Evolutionary conservation across 805 yeast genomes (phyloP), one percentile per base, ranked within the genome.

Genomic region (Yarrowia sp.): DNA sequence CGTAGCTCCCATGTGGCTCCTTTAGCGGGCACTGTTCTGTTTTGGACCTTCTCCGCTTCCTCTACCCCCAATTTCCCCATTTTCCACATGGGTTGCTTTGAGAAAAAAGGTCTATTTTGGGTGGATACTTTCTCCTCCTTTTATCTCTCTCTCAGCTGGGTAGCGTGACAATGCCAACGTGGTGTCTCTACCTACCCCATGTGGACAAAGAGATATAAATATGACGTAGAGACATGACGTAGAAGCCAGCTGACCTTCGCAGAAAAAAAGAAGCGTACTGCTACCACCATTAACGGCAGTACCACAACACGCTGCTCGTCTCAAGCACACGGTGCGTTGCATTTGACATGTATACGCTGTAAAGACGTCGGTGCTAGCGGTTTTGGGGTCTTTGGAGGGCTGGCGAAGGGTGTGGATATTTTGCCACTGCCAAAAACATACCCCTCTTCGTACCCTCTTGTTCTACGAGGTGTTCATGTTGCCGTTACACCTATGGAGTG

Each of bases 341-440:
- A 46, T n/a, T 17, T 46, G 51, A 46, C 51, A 46, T 46, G 51
- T 46, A 46, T 46, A 46, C 26, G 35, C 51, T 46, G 51, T 46
- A 46, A 32, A 40, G 38, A 24, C 44, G 24, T 41, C 17, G 30
- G 46, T 10, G n/a, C 46, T 41, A 41, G 28, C 40, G 28, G 16
- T 21, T 21, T 11, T 4, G 16, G n/a, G 11, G 44, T 24, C 2
- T 11, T 9, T 12, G 16, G 44, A 1, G 11, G 22, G 10, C 26
- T 7, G 8, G 44, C 7, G 22, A 17, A 2, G 22, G 14, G 41
- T 17, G 14, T 10, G 12, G 7, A 12, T 19, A 10, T n/a, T n/a
- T n/a, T n/a, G 21, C 21, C 22, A 6, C 16, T 12, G 11, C 26
- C 1, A 3, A 10, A 8, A 12, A 40, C 16, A 43, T 43, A 43